These are phyloP conservation scores for Hymenoscyphus linearis DNA, from an alignment of 2,329 filamentous ascomycete genomes.

Conservation along the genomic window DNA sequence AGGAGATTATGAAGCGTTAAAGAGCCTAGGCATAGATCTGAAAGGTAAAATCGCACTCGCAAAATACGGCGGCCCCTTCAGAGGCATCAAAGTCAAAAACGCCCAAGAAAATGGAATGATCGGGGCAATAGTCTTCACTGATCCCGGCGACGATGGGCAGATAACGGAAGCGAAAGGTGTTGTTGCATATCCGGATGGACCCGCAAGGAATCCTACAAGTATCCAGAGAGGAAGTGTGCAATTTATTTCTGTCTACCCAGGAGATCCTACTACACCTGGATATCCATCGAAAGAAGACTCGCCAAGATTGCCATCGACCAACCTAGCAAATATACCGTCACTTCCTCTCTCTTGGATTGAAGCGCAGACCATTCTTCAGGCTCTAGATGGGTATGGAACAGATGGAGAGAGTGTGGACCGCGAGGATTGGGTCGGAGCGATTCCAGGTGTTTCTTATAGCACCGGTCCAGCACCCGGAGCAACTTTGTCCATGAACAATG, in stretches of 20 bases:
- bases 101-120: constrained; percentile 86
- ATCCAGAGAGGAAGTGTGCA: constrained; percentile 82
- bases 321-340: not conserved
- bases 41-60: constrained; percentile 77
- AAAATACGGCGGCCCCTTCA: constrained; percentile 78
- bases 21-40: constrained; percentile 49
- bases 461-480: constrained; percentile 44
- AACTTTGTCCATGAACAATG: constrained; percentile 60
- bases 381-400: not conserved
- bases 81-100: constrained; percentile 83
- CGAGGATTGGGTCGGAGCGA: not conserved
- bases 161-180: constrained; percentile 2
- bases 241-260: constrained; percentile 63
- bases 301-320: not conserved
- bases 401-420: not conserved
- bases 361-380: not conserved
- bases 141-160: constrained; percentile 77
- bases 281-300: not conserved
- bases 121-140: constrained; percentile 73
- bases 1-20: constrained; percentile 28
- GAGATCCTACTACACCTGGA: constrained; percentile 72
- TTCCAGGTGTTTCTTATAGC: not conserved
- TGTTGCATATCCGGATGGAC: constrained; percentile 48
- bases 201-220: constrained; percentile 63
- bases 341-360: not conserved